Percentiles rank a stretch among this genome's conserved stretches.
Conservation (phyloP, 2,329 filamentous ascomycete species). For the Fusarium domesticum region DNA sequence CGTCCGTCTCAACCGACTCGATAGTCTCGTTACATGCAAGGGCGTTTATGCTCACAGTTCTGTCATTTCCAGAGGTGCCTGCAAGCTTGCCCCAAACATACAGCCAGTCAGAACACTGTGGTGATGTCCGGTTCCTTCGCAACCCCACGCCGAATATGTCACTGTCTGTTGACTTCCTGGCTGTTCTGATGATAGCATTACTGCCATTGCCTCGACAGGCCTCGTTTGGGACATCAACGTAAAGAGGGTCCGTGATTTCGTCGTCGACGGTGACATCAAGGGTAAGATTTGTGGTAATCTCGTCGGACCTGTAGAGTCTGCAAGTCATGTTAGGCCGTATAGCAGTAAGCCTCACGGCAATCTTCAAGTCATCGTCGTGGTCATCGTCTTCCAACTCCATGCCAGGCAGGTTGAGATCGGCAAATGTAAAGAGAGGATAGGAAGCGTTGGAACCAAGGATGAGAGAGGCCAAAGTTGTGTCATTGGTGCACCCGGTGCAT, state of each 20-base stretch:
- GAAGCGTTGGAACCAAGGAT: constrained; percentile 35
- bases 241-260: constrained; percentile 20
- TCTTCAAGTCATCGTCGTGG: constrained; percentile 7
- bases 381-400: constrained; percentile 17
- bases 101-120: constrained; percentile 33
- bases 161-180: constrained; percentile 1
- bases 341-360: constrained; percentile 30
- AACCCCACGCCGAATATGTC: constrained; percentile 20
- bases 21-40: constrained; percentile 40
- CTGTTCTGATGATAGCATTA: constrained; percentile 21
- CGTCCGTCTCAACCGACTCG: constrained; percentile 28
- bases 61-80: constrained; percentile 20
- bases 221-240: constrained; percentile 24
- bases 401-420: constrained; percentile 29
- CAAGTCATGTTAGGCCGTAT: constrained; percentile 33
- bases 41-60: constrained; percentile 30
- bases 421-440: constrained; percentile 38
- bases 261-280: constrained; percentile 15
- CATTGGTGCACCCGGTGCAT: constrained; percentile 26
- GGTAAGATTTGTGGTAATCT: constrained; percentile 28
- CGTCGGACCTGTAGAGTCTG: constrained; percentile 16
- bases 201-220: constrained; percentile 14
- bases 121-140: constrained; percentile 17
- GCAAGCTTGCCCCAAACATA: constrained; percentile 37
- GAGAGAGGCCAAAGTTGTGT: constrained; percentile 33